Evolutionary conservation across 176 grass and related monocot species (phyloP).

Genomic region (Urochloa ruziziensis): DNA sequence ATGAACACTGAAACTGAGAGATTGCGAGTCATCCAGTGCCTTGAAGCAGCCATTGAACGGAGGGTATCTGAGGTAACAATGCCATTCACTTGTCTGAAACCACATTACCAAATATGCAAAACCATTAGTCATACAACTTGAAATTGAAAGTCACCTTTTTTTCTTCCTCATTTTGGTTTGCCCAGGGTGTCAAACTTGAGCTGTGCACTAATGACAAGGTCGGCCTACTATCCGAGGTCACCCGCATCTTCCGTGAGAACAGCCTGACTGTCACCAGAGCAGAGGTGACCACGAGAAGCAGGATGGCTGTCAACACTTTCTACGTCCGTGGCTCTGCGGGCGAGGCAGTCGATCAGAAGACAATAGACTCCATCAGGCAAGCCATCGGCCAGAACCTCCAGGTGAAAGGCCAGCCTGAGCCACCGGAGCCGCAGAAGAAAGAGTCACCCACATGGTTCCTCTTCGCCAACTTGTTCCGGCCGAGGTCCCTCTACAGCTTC

Average conservation of each 20-base stretch:
- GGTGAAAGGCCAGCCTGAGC: slow-evolving; percentile 64
- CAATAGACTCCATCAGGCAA: slow-evolving; percentile 69
- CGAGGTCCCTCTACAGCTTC: slow-evolving; percentile 58
- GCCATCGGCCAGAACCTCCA: slow-evolving; percentile 65
- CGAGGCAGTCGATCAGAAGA: slow-evolving; percentile 61
- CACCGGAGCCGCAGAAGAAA: slow-evolving; percentile 35
- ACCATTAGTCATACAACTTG: background rate
- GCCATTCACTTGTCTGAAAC: slow-evolving; percentile 7
- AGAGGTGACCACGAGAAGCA: slow-evolving; percentile 65
- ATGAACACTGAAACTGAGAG: slow-evolving; percentile 72
- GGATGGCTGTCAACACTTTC: slow-evolving; percentile 71
- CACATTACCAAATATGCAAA: background rate
- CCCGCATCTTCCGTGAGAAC: slow-evolving; percentile 85
- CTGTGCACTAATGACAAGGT: slow-evolving; percentile 70
- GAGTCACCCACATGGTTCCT: slow-evolving; percentile 72
- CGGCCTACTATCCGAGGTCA: slow-evolving; percentile 73
- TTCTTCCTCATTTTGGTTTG: background rate
- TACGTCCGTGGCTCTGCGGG: slow-evolving; percentile 59
- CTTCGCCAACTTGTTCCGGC: slow-evolving; percentile 60
- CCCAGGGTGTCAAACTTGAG: slow-evolving; percentile 77
- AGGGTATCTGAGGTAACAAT: slow-evolving; percentile 74
- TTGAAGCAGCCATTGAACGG: slow-evolving; percentile 76
- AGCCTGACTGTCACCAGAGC: slow-evolving; percentile 74
- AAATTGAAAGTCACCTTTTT: slow-evolving; percentile 6
- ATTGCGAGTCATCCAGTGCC: slow-evolving; percentile 67